These are phyloP conservation scores for Hymenoscyphus salicellus DNA, from an alignment of 2,329 filamentous ascomycete species.

Conservation along the genomic window DNA sequence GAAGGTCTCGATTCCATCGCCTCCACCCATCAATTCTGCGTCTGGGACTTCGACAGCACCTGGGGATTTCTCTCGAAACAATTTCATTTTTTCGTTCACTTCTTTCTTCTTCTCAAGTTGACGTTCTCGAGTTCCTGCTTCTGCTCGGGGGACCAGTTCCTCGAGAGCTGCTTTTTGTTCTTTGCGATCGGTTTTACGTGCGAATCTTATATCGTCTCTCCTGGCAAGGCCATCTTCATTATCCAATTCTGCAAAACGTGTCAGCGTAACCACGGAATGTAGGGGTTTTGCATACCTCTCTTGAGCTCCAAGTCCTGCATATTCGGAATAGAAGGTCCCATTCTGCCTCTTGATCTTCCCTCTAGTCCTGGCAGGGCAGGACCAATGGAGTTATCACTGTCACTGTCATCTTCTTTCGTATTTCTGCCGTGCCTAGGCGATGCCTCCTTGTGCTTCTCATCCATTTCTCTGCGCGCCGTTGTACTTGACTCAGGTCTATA, in stretches of 20 bases:
- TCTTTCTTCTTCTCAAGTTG: constrained; percentile 81
- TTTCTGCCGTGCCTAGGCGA: constrained; percentile 4
- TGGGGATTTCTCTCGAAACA: constrained; percentile 67
- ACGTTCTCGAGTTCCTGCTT: constrained; percentile 77
- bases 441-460: background rate
- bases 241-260: constrained; percentile 31
- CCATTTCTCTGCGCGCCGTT: constrained; percentile 6
- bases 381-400: constrained; percentile 42
- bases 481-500: constrained; percentile 6
- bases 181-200: constrained; percentile 62
- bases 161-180: constrained; percentile 71
- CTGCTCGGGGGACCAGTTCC: constrained; percentile 78
- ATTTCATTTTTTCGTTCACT: constrained; percentile 67
- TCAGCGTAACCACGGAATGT: constrained; percentile 10
- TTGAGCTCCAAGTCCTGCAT: constrained; percentile 69
- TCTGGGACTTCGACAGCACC: constrained; percentile 66
- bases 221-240: constrained; percentile 48
- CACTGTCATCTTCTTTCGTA: constrained; percentile 18
- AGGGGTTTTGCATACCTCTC: constrained; percentile 40
- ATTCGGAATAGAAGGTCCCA: constrained; percentile 64
- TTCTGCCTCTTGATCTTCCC: constrained; percentile 29
- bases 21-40: constrained; percentile 72
- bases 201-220: constrained; percentile 53
- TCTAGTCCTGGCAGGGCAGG: constrained; percentile 44
- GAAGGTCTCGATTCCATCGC: constrained; percentile 61